Evolutionary conservation across 257 asterid genomes (phyloP).

Genomic region (Leptodermis oblonga): DNA sequence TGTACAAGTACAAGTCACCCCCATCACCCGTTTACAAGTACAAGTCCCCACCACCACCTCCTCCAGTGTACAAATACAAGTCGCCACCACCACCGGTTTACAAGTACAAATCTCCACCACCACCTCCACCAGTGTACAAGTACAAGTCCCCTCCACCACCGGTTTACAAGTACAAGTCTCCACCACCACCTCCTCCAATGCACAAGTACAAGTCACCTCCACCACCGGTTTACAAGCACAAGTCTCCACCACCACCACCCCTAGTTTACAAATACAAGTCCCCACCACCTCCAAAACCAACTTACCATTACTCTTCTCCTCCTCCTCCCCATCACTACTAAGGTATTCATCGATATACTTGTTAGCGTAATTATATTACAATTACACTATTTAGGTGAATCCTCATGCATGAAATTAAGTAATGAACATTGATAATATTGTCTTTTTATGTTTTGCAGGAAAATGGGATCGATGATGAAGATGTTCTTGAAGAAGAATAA

Average conservation of each 20-base stretch:
- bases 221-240: background rate
- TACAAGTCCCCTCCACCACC: constrained; percentile 1
- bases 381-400: too few relatives aligned
- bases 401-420: background rate
- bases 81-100: background rate
- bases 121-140: background rate
- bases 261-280: background rate
- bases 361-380: background rate
- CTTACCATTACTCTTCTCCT: constrained; percentile 5
- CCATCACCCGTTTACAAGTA: background rate
- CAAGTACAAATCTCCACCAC: background rate
- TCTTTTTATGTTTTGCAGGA: background rate
- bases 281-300: constrained; percentile 3
- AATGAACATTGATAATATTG: too few relatives aligned
- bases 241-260: background rate
- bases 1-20: constrained; percentile 1
- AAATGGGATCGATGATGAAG: background rate
- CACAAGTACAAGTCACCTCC: background rate
- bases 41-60: constrained; percentile 1
- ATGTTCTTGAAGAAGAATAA: background rate
- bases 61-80: background rate
- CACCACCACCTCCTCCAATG: background rate
- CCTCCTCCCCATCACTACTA: constrained; percentile 4
- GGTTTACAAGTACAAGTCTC: background rate
- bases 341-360: constrained; percentile 1